A percentile compares a stretch with the other conserved stretches of the same genome.
Conservation (phyloP, 1,139 yeast genomes). For the Pichia sp. region DNA sequence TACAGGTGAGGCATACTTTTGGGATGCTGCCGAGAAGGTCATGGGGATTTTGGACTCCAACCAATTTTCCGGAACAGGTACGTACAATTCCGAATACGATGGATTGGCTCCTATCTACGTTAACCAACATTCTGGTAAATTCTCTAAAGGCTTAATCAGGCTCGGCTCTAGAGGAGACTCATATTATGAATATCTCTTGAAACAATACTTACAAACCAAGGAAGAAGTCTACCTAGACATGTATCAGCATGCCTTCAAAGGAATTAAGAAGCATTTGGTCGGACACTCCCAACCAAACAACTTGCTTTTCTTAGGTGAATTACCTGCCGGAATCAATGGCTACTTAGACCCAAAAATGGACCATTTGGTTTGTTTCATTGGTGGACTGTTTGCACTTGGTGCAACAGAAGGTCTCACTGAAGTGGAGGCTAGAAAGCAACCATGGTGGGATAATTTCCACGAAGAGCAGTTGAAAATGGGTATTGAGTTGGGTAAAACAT, state of each 20-base stretch:
- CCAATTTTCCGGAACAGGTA: conserved; percentile 8
- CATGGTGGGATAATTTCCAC: conserved; percentile 38
- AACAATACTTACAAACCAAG: conserved; percentile 77
- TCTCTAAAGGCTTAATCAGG: conserved; percentile 58
- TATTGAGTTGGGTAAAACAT: conserved; percentile 69
- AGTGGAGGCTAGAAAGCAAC: conserved; percentile 39
- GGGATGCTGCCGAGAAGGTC: conserved; percentile 71
- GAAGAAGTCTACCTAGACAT: conserved; percentile 64
- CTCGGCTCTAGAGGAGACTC: conserved; percentile 92
- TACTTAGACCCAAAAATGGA: conserved; percentile 78
- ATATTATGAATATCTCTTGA: conserved; percentile 81
- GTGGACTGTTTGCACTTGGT: conserved; percentile 85
- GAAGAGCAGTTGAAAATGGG: conserved; percentile 62
- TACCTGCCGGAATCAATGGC: conserved; percentile 57
- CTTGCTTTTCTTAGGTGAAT: conserved; percentile 71
- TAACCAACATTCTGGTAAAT: conserved; percentile 66
- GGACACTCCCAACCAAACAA: conserved; percentile 55
- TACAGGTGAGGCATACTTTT: conserved; percentile 72
- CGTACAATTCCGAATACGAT: conserved; percentile 43
- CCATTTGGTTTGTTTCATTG: conserved; percentile 88
- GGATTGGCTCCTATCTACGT: conserved; percentile 83
- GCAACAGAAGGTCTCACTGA: conserved; percentile 71
- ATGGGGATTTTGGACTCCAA: conserved; percentile 56
- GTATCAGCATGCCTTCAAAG: conserved; percentile 73
- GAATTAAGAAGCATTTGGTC: conserved; percentile 61